Conservation (phyloP, 495 filamentous ascomycete species). For the Trichocladium antarcticum region DNA sequence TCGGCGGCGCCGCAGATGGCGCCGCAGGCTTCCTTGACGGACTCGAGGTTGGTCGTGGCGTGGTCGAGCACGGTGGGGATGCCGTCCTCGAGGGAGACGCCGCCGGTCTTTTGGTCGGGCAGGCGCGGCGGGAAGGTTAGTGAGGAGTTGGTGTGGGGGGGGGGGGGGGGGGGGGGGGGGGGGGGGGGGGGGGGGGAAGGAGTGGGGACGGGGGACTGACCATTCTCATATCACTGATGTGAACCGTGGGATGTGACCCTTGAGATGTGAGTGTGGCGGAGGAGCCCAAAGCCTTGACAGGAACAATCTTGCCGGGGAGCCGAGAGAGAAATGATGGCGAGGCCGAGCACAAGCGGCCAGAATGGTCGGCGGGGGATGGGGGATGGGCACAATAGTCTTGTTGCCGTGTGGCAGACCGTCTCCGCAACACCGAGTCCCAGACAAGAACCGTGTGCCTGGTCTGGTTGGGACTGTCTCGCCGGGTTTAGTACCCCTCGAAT, state of each 20-base stretch:
- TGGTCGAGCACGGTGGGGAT: background rate
- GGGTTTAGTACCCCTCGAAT: conserved; percentile 1
- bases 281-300: no score
- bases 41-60: background rate
- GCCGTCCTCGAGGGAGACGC: background rate
- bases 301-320: no score
- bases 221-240: background rate
- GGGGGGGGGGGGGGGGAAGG: background rate
- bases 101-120: background rate
- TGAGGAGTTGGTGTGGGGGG: background rate
- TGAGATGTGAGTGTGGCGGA: no score
- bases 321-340: background rate
- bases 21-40: background rate
- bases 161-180: background rate
- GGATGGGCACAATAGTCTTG: no score
- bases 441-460: background rate
- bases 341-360: background rate
- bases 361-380: no score
- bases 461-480: background rate
- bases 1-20: background rate
- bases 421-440: background rate
- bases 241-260: no score
- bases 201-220: background rate
- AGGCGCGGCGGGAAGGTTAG: background rate
- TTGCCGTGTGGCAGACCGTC: background rate